Evolutionary conservation across 176 grass and related monocot species (phyloP).

Genomic region (Aegilops bicornis): DNA sequence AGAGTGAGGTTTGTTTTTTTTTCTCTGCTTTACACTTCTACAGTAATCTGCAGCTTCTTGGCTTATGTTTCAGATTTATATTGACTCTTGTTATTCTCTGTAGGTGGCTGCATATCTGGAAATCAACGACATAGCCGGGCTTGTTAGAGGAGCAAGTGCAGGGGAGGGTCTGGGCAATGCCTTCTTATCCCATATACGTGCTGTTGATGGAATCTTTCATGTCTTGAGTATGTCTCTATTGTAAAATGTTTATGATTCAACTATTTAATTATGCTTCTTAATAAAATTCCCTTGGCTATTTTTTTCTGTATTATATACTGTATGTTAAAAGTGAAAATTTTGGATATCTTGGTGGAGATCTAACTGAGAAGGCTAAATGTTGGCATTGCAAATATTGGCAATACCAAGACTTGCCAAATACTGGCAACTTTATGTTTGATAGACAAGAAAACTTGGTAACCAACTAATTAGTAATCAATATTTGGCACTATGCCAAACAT

Average conservation of each 20-base stretch:
- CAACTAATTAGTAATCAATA: too few relatives aligned
- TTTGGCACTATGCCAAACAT: too few relatives aligned
- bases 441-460: too few relatives aligned
- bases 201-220: conserved; percentile 99
- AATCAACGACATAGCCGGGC: conserved; percentile 95
- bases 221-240: conserved; percentile 73
- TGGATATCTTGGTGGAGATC: background rate
- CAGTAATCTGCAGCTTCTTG: background rate
- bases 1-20: conserved; percentile 78
- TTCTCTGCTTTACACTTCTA: conserved; percentile 1
- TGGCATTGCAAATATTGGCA: too few relatives aligned
- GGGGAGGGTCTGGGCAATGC: conserved; percentile 91
- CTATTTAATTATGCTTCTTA: background rate
- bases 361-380: background rate
- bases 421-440: too few relatives aligned
- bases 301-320: background rate
- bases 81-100: conserved; percentile 19
- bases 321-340: background rate
- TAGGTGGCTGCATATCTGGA: conserved; percentile 90
- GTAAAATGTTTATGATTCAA: background rate
- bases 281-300: background rate
- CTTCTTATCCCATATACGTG: conserved; percentile 95
- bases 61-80: conserved; percentile 13
- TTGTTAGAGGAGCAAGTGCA: conserved; percentile 88
- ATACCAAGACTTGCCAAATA: too few relatives aligned